phyloP scores from a whole-genome alignment of 768 basidiomycete species.

The Collybiopsis luxurians region DNA sequence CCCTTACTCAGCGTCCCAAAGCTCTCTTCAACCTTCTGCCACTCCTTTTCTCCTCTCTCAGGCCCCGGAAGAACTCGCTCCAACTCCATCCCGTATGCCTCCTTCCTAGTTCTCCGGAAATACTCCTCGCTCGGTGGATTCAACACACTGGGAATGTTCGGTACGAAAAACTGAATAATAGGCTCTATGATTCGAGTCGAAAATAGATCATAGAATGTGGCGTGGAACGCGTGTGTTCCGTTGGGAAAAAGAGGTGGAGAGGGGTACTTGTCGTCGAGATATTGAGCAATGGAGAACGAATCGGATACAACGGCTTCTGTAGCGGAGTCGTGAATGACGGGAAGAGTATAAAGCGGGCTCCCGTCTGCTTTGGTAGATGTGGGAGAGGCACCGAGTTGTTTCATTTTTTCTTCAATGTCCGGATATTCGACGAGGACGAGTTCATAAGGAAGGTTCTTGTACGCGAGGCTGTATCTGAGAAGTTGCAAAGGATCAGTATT shows the following conservation, averaged over 20 bases:
- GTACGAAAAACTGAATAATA: conserved; percentile 19
- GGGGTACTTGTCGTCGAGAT: conserved; percentile 39
- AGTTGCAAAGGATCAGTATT: not conserved
- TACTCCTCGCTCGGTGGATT: conserved; percentile 10
- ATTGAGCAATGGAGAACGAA: conserved; percentile 31
- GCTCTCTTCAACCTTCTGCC: conserved; percentile 9
- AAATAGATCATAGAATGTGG: conserved; percentile 12
- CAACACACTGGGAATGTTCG: conserved; percentile 2
- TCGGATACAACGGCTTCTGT: conserved; percentile 29
- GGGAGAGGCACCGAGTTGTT: conserved; percentile 25
- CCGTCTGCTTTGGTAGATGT: conserved; percentile 23
- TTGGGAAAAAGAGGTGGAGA: conserved; percentile 25
- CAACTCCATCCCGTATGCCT: conserved; percentile 6
- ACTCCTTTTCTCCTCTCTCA: not conserved
- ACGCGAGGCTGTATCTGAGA: conserved; percentile 11
- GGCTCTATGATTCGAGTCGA: not conserved
- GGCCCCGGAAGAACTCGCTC: conserved; percentile 5
- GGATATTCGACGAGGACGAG: conserved; percentile 41
- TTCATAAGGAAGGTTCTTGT: conserved; percentile 22
- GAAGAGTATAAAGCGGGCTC: conserved; percentile 31
- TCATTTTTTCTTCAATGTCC: conserved; percentile 28
- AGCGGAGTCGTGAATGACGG: conserved; percentile 35
- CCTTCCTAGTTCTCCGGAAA: conserved; percentile 8
- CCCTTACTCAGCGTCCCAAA: conserved; percentile 5
- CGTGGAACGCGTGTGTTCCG: conserved; percentile 27